Evolutionary conservation across 345 rosid genomes (phyloP).

Genomic region (Lepidium sativum): DNA sequence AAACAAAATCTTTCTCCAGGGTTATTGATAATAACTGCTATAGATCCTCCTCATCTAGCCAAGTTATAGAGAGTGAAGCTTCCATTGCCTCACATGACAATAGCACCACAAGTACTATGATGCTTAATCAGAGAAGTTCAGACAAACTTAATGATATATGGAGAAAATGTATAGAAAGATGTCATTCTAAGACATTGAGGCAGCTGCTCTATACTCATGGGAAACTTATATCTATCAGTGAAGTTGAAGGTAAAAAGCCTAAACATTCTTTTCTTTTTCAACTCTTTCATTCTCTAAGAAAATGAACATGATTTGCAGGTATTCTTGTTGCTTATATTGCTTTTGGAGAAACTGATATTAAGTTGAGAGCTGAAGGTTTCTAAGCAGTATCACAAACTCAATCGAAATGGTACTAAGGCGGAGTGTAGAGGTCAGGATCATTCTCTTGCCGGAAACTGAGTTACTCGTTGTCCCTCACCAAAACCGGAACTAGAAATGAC

Average conservation of each 20-base stretch:
- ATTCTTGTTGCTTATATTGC: slow-evolving; percentile 67
- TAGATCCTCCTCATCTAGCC: slow-evolving; percentile 38
- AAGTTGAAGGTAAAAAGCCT: slow-evolving; percentile 56
- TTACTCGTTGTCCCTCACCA: slow-evolving; percentile 29
- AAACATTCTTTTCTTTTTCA: neutral
- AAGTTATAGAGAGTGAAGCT: slow-evolving; percentile 24
- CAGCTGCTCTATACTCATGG: slow-evolving; percentile 73
- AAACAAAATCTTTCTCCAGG: slow-evolving; percentile 31
- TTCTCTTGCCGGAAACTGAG: slow-evolving; percentile 52
- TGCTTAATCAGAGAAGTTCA: slow-evolving; percentile 39
- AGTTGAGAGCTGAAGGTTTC: slow-evolving; percentile 82
- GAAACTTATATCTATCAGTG: slow-evolving; percentile 74
- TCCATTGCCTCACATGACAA: slow-evolving; percentile 34
- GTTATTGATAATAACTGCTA: slow-evolving; percentile 29
- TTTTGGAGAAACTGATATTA: slow-evolving; percentile 56
- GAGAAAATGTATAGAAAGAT: slow-evolving; percentile 72
- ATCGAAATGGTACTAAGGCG: slow-evolving; percentile 73
- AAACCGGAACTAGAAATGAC: slow-evolving; percentile 24
- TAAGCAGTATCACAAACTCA: slow-evolving; percentile 92
- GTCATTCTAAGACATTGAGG: slow-evolving; percentile 86
- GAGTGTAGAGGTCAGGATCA: slow-evolving; percentile 77
- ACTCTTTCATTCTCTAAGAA: neutral
- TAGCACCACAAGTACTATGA: slow-evolving; percentile 31
- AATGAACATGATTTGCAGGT: slow-evolving; percentile 43
- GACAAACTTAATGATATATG: slow-evolving; percentile 64